Evolutionary conservation across 2,329 filamentous ascomycete species (phyloP).

Genomic region (Colletotrichum kahawae): DNA sequence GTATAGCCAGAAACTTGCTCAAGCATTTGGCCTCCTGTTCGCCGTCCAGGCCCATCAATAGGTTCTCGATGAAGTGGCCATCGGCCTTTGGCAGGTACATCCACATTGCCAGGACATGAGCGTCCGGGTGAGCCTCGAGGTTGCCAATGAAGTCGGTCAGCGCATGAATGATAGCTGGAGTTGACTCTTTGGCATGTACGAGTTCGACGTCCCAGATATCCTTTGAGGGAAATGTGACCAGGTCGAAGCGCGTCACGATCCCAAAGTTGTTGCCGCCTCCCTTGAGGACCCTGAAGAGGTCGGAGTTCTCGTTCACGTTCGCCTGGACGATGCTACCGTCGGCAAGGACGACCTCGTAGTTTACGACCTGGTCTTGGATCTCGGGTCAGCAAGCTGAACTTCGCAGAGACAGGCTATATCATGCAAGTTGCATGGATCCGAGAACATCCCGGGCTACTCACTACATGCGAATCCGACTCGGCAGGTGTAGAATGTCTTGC

Average conservation of each 20-base stretch:
- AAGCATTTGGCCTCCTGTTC: neutral
- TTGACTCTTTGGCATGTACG: neutral
- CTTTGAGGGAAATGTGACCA: conserved; percentile 17
- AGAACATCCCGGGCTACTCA: neutral
- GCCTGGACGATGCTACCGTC: conserved; percentile 44
- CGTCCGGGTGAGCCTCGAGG: neutral
- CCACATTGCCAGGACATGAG: neutral
- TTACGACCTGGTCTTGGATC: neutral
- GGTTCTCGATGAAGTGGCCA: neutral
- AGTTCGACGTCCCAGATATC: neutral
- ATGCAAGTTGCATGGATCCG: too few relatives aligned
- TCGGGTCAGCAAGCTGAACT: neutral
- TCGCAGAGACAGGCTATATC: too few relatives aligned
- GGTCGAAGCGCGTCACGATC: conserved; percentile 31
- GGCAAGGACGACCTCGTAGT: conserved; percentile 36
- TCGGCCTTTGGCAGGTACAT: neutral
- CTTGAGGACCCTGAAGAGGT: conserved; percentile 49
- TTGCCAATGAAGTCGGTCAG: neutral
- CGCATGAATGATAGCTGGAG: neutral
- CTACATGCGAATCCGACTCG: conserved; percentile 26
- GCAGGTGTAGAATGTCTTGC: conserved; percentile 24
- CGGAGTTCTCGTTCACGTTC: conserved; percentile 32
- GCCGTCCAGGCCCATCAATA: neutral
- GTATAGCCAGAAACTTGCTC: neutral
- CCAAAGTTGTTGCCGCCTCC: conserved; percentile 55